Percentiles rank a stretch among this genome's conserved stretches.
Evolutionary conservation across 192 early-diverging fungal genomes (phyloP).

Genomic region (Paraglomus brasilianum): DNA sequence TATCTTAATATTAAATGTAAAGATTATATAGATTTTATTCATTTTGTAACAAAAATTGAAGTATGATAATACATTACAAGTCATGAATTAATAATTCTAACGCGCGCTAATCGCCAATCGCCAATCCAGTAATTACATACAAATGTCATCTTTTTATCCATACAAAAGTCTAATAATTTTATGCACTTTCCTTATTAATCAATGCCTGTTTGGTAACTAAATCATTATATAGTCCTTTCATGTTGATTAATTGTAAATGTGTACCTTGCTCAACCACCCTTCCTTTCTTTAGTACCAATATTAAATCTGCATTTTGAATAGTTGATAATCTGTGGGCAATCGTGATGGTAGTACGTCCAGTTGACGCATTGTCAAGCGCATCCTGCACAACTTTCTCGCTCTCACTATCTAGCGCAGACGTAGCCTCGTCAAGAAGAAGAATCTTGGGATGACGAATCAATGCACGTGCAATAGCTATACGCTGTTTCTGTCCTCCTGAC

Average conservation of each 20-base stretch:
- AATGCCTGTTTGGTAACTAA: conserved; percentile 73
- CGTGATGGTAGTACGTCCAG: conserved; percentile 65
- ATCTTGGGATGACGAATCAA: conserved; percentile 80
- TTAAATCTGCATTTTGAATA: conserved; percentile 64
- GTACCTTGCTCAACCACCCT: conserved; percentile 60
- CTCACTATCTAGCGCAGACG: conserved; percentile 65
- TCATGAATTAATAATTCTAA: too few relatives aligned
- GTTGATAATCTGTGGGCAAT: conserved; percentile 75
- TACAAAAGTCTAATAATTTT: too few relatives aligned
- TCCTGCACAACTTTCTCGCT: conserved; percentile 66
- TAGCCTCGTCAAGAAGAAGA: conserved; percentile 80
- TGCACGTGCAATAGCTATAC: conserved; percentile 86
- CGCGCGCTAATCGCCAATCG: too few relatives aligned
- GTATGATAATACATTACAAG: too few relatives aligned
- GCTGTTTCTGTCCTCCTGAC: conserved; percentile 70
- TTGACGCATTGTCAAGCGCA: conserved; percentile 61
- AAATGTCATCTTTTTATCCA: too few relatives aligned
- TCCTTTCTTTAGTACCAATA: conserved; percentile 74
- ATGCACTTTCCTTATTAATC: conserved; percentile 30
- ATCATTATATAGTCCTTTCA: conserved; percentile 53
- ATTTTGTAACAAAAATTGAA: too few relatives aligned
- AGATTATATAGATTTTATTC: too few relatives aligned
- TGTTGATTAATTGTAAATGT: conserved; percentile 55
- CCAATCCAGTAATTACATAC: too few relatives aligned
- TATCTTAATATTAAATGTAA: too few relatives aligned